phyloP scores from a whole-genome alignment of 176 grass and related monocot species.

The Oryza rufipogon region DNA sequence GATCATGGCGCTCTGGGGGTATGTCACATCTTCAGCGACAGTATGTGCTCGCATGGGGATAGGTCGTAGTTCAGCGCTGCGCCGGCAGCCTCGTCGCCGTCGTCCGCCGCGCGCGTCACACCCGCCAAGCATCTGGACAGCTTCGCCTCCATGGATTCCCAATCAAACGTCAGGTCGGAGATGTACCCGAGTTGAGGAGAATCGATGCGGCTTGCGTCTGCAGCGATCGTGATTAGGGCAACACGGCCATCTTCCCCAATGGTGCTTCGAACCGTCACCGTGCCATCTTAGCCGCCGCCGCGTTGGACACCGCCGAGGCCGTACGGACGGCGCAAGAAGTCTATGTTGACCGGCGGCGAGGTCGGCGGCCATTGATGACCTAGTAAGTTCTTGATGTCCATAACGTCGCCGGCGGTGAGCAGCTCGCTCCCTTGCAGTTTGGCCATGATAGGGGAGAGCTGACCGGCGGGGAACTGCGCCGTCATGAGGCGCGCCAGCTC shows the following conservation, averaged over 20 bases:
- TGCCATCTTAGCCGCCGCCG: not conserved
- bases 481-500: not conserved
- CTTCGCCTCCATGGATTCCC: not conserved
- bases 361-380: not conserved
- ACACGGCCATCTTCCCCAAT: not conserved
- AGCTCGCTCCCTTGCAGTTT: not conserved
- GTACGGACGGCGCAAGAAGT: slow-evolving; percentile 3
- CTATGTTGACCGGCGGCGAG: not conserved
- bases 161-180: not conserved
- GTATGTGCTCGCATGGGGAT: not conserved
- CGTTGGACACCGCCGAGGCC: not conserved
- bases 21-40: not conserved
- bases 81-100: too few relatives aligned
- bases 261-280: not conserved
- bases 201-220: too few relatives aligned
- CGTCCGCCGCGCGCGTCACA: too few relatives aligned
- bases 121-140: not conserved
- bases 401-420: not conserved
- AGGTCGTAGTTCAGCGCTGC: not conserved
- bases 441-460: not conserved
- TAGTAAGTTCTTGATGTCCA: not conserved
- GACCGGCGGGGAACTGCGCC: not conserved
- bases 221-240: not conserved
- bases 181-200: not conserved
- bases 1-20: not conserved